Evolutionary conservation across 2,329 filamentous ascomycete genomes (phyloP).

Genomic region (Metarhizium anisopliae): DNA sequence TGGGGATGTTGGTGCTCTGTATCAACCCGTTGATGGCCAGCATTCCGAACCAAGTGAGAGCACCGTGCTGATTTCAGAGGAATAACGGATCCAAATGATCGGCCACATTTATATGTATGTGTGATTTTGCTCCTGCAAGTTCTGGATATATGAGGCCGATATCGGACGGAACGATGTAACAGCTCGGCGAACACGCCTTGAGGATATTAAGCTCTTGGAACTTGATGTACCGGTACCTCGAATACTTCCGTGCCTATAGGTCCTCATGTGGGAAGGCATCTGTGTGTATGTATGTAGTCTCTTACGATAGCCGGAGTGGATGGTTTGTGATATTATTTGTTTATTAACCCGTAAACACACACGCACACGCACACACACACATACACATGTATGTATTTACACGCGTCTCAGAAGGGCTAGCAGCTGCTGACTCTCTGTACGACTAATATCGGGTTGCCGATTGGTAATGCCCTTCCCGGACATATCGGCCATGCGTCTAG

Average conservation of each 20-base stretch:
- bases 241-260: neutral
- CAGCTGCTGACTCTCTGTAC: neutral
- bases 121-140: neutral
- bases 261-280: neutral
- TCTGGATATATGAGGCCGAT: neutral
- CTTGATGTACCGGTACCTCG: too few species aligned
- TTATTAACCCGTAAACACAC: neutral
- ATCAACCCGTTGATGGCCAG: neutral
- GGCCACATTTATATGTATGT: too few species aligned
- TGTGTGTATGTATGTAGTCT: neutral
- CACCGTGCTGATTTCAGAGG: conserved; percentile 21
- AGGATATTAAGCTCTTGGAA: neutral
- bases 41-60: conserved; percentile 5
- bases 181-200: neutral
- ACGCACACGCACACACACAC: neutral
- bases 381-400: neutral
- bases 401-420: neutral
- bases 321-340: neutral
- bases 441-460: neutral
- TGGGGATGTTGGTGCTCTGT: conserved; percentile 28
- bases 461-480: neutral
- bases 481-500: neutral
- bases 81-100: conserved; percentile 5
- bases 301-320: neutral
- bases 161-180: neutral